These are phyloP conservation scores for Botryotinia convoluta DNA, from an alignment of 2,329 filamentous ascomycete species.

Conservation along the genomic window DNA sequence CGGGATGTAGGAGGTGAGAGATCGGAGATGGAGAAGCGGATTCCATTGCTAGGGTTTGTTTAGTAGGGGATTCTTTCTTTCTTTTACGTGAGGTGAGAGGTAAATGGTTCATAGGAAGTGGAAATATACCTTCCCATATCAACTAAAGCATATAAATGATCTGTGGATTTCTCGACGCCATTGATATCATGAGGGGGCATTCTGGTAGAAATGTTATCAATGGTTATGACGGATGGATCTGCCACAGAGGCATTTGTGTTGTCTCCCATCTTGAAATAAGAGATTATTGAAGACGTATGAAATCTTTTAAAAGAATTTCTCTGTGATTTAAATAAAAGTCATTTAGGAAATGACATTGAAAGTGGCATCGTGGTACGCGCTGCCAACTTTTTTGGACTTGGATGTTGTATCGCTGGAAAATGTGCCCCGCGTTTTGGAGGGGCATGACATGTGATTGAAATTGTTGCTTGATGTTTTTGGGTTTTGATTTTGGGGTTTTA, in stretches of 20 bases:
- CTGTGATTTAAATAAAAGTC: neutral
- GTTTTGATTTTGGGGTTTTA: neutral
- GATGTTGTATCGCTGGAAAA: neutral
- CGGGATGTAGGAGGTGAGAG: slow-evolving; percentile 69
- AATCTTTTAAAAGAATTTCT: neutral
- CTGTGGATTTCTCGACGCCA: slow-evolving; percentile 6
- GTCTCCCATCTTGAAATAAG: neutral
- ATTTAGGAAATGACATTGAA: neutral
- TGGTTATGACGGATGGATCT: slow-evolving; percentile 30
- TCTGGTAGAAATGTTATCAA: slow-evolving; percentile 34
- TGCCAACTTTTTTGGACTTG: slow-evolving; percentile 12
- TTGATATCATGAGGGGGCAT: slow-evolving; percentile 31
- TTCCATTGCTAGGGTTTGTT: slow-evolving; percentile 67
- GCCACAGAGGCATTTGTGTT: neutral
- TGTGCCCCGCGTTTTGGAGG: slow-evolving; percentile 12
- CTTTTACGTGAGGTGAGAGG: no score
- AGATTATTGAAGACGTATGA: neutral
- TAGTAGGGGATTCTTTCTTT: neutral
- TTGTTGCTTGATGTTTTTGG: neutral
- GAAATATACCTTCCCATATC: slow-evolving; percentile 40
- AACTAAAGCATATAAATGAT: slow-evolving; percentile 37
- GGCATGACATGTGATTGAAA: slow-evolving; percentile 1
- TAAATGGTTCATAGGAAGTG: neutral
- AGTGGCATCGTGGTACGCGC: neutral
- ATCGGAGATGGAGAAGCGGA: slow-evolving; percentile 86